phyloP scores from a whole-genome alignment of 2,329 filamentous ascomycete species.

The Phyllosticta citrichinensis region DNA sequence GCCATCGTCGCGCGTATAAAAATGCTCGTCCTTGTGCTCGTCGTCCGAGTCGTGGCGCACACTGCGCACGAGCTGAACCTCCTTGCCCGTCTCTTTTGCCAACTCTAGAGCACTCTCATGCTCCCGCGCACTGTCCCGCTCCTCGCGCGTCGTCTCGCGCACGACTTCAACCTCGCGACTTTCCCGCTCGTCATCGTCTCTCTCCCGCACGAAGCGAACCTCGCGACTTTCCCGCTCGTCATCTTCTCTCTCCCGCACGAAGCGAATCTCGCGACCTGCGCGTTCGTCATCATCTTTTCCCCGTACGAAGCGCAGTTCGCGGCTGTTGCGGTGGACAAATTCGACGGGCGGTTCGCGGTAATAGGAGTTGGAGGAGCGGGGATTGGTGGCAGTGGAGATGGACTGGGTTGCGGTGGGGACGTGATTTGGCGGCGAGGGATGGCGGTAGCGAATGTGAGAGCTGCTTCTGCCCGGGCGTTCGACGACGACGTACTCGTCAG shows the following conservation, averaged over 20 bases:
- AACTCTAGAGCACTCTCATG: background rate
- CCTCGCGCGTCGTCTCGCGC: background rate
- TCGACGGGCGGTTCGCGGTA: background rate
- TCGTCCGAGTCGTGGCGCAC: background rate
- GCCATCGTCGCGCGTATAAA: constrained; percentile 5
- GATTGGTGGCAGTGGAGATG: background rate
- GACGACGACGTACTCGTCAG: constrained; percentile 7
- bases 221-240: background rate
- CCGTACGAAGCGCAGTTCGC: background rate
- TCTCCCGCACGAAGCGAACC: background rate
- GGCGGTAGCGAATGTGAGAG: background rate
- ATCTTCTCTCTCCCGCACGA: background rate
- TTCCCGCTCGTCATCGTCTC: too few species aligned
- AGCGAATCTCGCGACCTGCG: background rate
- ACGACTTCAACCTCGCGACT: background rate
- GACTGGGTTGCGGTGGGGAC: background rate
- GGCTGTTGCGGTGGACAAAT: background rate
- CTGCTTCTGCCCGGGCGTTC: background rate
- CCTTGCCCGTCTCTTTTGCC: background rate
- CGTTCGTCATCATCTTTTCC: background rate
- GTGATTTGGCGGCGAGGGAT: constrained; percentile 1
- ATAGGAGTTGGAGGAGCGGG: background rate
- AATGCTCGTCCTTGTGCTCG: background rate
- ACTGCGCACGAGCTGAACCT: background rate
- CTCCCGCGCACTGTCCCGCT: background rate